Evolutionary conservation across 305 asterid species (phyloP).

Genomic region (Galium porrigens): DNA sequence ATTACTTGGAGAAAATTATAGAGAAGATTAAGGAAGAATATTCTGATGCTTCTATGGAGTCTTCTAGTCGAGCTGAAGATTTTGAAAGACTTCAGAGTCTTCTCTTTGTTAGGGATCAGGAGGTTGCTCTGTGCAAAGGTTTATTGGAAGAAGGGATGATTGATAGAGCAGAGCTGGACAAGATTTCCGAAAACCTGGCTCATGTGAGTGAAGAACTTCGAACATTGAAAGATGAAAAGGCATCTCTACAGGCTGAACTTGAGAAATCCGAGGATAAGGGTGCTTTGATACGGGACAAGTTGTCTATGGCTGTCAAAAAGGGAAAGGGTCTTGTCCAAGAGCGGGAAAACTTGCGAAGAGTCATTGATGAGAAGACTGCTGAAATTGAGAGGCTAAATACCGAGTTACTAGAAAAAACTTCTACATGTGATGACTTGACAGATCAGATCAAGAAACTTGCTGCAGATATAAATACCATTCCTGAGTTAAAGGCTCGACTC

Average conservation of each 20-base stretch:
- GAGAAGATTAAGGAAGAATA: constrained; percentile 45
- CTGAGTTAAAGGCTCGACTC: constrained; percentile 48
- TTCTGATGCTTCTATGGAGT: constrained; percentile 22
- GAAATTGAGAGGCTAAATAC: constrained; percentile 61
- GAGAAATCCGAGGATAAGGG: constrained; percentile 70
- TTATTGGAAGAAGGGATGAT: constrained; percentile 49
- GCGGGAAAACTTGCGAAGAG: constrained; percentile 64
- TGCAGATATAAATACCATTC: constrained; percentile 41
- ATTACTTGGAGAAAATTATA: constrained; percentile 33
- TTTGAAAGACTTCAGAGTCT: constrained; percentile 47
- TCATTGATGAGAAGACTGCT: constrained; percentile 44
- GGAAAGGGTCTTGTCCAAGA: constrained; percentile 97
- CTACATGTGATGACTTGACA: constrained; percentile 36
- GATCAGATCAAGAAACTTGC: constrained; percentile 45
- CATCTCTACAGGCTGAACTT: constrained; percentile 41
- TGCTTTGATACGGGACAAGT: constrained; percentile 63
- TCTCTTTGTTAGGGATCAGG: constrained; percentile 53
- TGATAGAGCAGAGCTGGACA: constrained; percentile 30
- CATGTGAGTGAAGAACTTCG: constrained; percentile 35
- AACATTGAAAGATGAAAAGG: constrained; percentile 45
- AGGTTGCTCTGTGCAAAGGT: constrained; percentile 40
- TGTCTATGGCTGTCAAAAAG: constrained; percentile 87
- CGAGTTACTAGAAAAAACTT: constrained; percentile 40
- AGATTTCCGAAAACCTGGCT: constrained; percentile 40
- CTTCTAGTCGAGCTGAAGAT: constrained; percentile 30